phyloP scores from a whole-genome alignment of 208 protist genomes.

The Naegleria lovaniensis region DNA sequence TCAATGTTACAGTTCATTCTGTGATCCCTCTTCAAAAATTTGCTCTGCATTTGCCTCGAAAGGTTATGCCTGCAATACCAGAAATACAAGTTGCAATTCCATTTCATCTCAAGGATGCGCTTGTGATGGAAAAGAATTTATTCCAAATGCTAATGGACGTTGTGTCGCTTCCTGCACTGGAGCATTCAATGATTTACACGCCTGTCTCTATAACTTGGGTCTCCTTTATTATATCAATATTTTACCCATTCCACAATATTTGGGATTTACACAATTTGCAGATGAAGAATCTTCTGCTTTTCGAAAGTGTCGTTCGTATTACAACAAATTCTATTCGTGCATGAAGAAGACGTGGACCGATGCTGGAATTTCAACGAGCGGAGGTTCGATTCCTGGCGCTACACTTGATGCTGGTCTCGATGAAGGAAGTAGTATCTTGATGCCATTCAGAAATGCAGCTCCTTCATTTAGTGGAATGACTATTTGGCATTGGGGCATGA shows the following conservation, averaged over 20 bases:
- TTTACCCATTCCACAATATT: background rate
- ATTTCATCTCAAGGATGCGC: background rate
- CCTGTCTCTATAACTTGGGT: background rate
- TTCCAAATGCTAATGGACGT: background rate
- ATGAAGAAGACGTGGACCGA: background rate
- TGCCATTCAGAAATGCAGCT: too few species aligned
- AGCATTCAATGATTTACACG: background rate
- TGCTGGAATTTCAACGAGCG: background rate
- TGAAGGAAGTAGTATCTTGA: background rate
- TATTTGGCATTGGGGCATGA: too few species aligned
- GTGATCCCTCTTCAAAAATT: background rate
- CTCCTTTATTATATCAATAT: background rate
- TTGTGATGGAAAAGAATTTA: background rate
- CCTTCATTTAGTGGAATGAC: too few species aligned
- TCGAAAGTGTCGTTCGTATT: background rate
- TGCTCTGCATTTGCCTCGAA: background rate
- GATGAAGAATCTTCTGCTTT: background rate
- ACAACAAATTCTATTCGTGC: background rate
- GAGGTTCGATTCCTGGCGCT: background rate
- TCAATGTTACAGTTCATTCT: background rate
- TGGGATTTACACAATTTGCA: background rate
- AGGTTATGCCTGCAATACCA: too few species aligned
- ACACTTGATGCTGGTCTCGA: background rate
- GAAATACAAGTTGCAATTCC: background rate
- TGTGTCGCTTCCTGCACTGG: background rate